A percentile compares a stretch with the other conserved stretches of the same genome.
These are phyloP conservation scores for Fusarium devonianum DNA, from an alignment of 2,329 filamentous ascomycete genomes.

Conservation along the genomic window DNA sequence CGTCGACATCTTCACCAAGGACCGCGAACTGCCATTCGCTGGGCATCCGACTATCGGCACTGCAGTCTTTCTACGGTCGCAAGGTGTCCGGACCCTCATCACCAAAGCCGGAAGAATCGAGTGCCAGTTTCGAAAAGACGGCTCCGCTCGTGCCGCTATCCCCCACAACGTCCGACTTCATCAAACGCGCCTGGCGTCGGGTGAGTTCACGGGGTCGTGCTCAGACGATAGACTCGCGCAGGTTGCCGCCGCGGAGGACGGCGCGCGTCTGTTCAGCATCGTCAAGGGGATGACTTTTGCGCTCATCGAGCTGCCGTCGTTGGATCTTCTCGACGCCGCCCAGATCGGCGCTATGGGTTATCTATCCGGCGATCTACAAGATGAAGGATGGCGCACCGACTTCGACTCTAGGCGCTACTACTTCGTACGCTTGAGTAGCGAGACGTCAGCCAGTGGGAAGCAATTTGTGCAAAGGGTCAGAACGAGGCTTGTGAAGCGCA, in stretches of 20 bases:
- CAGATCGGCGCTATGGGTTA: constrained; percentile 47
- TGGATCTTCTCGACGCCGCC: constrained; percentile 63
- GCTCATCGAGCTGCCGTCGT: constrained; percentile 64
- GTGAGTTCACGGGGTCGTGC: constrained; percentile 17
- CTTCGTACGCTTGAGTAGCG: constrained; percentile 55
- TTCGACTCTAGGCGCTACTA: constrained; percentile 63
- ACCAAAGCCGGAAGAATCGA: constrained; percentile 64
- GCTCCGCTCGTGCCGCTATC: constrained; percentile 64
- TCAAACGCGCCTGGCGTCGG: constrained; percentile 44
- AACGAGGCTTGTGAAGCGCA: constrained; percentile 64
- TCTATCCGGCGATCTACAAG: constrained; percentile 47
- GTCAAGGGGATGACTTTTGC: constrained; percentile 78
- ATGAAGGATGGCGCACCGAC: constrained; percentile 60
- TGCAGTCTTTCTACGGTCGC: constrained; percentile 54
- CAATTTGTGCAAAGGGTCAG: constrained; percentile 50
- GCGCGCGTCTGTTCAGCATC: constrained; percentile 62
- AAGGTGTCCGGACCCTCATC: constrained; percentile 50
- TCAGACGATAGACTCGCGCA: constrained; percentile 35
- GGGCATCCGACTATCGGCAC: constrained; percentile 68
- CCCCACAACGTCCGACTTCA: constrained; percentile 73
- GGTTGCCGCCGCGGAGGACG: constrained; percentile 44
- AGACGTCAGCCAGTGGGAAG: constrained; percentile 26
- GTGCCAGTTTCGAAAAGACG: constrained; percentile 47
- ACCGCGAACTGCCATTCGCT: constrained; percentile 65
- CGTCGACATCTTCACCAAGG: constrained; percentile 65